Conservation (phyloP, 225 moss, liverwort and hornwort species). For the Anthoceros angustus region DNA sequence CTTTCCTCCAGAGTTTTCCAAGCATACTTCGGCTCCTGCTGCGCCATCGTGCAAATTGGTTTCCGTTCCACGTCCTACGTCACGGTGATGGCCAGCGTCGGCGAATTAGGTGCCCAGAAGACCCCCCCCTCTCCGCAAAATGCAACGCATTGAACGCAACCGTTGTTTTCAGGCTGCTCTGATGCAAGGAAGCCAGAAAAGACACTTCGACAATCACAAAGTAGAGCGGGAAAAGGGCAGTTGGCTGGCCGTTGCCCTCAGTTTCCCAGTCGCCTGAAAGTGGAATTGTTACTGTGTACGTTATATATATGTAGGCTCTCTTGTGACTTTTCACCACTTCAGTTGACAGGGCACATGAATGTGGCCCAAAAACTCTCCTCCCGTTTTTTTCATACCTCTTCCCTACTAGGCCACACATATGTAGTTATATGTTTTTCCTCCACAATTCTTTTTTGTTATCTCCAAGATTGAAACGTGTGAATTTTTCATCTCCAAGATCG, state of each 20-base stretch:
- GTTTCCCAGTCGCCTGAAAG: neutral
- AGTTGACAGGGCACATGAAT: neutral
- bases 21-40: neutral
- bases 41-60: neutral
- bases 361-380: neutral
- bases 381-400: neutral
- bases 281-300: neutral
- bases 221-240: neutral
- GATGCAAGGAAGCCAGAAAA: no score
- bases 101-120: neutral
- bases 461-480: no score
- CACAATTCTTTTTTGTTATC: no score
- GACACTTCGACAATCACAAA: neutral
- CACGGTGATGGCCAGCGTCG: neutral
- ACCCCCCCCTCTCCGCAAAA: no score
- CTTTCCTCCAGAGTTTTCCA: conserved; percentile 1
- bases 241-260: neutral
- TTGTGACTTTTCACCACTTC: conserved; percentile 4
- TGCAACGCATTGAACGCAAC: no score
- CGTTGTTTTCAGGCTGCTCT: no score
- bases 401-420: no score
- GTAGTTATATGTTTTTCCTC: no score
- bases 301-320: neutral
- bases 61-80: neutral
- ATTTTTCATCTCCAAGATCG: no score